A percentile compares a stretch with the other conserved stretches of the same genome.
phyloP scores from a whole-genome alignment of 192 early-diverging fungal species.

The Coemansia sp. region DNA sequence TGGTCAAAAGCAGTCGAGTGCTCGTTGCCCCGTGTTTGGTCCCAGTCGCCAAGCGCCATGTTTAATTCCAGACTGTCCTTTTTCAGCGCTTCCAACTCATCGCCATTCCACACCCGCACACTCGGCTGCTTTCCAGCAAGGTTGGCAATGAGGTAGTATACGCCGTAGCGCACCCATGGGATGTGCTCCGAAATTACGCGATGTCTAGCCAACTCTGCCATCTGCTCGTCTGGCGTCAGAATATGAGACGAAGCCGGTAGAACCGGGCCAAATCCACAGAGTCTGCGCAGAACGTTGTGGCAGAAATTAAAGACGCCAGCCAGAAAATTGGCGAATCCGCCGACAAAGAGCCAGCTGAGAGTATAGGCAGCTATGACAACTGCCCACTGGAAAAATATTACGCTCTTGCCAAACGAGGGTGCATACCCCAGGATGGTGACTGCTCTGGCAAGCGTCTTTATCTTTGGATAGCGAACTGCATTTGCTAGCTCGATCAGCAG shows the following conservation, averaged over 20 bases:
- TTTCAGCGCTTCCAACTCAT: not conserved
- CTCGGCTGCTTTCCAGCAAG: conserved; percentile 14
- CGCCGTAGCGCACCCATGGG: conserved; percentile 22
- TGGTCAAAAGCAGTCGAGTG: conserved; percentile 1
- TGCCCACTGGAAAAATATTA: conserved; percentile 30
- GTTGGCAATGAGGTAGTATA: conserved; percentile 20
- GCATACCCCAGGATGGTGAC: conserved; percentile 13
- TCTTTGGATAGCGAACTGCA: conserved; percentile 16
- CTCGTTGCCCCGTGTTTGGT: not conserved
- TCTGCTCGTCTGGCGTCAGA: conserved; percentile 13
- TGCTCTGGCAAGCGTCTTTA: not conserved
- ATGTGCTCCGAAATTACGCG: conserved; percentile 12
- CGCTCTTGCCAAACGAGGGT: conserved; percentile 13
- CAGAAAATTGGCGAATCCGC: not conserved
- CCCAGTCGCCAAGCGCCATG: not conserved
- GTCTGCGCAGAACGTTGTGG: too few species aligned
- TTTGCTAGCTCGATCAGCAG: conserved; percentile 15
- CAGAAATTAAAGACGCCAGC: not conserved
- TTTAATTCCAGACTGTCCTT: not conserved
- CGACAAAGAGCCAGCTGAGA: not conserved
- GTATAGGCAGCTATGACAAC: not conserved
- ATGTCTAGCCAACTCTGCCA: conserved; percentile 27
- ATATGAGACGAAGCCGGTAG: not conserved
- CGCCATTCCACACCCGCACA: conserved; percentile 2
- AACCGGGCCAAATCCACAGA: not conserved